phyloP scores from a whole-genome alignment of 106 monocot genomes.

The Gastrodia elata region DNA sequence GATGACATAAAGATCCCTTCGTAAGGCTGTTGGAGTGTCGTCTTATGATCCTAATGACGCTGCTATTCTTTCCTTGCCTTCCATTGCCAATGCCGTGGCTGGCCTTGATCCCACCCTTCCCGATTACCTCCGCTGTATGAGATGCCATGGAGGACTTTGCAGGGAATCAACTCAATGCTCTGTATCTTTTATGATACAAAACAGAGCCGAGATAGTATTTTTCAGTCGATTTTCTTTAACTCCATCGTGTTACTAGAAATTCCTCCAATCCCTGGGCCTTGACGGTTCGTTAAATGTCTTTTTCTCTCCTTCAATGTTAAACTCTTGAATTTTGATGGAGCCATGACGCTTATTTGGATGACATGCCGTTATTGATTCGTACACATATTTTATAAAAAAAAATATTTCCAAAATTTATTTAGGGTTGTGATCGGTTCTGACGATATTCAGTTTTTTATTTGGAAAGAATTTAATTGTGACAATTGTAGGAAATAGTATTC shows the following conservation, averaged over 20 bases:
- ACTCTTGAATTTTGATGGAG: not conserved
- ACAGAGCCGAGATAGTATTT: conserved; percentile 20
- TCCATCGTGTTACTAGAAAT: conserved; percentile 33
- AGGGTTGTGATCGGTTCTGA: too few species aligned
- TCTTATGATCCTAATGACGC: conserved; percentile 25
- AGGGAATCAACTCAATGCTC: conserved; percentile 33
- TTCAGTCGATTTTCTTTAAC: conserved; percentile 39
- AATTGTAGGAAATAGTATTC: too few species aligned
- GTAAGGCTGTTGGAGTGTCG: conserved; percentile 31
- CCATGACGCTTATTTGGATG: too few species aligned
- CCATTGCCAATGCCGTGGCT: conserved; percentile 31
- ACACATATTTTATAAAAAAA: too few species aligned
- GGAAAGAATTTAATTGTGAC: too few species aligned
- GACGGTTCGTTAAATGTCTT: conserved; percentile 70
- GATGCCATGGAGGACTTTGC: conserved; percentile 44
- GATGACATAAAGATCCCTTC: conserved; percentile 37
- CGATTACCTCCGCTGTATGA: conserved; percentile 29
- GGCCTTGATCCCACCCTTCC: conserved; percentile 29
- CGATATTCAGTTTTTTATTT: too few species aligned
- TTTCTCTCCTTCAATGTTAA: not conserved
- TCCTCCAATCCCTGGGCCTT: conserved; percentile 60
- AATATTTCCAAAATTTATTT: too few species aligned
- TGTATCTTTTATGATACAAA: conserved; percentile 60
- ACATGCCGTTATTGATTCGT: too few species aligned
- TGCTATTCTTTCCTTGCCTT: conserved; percentile 14